These are phyloP conservation scores for Mycena metata DNA, from an alignment of 768 basidiomycete species.

Conservation along the genomic window DNA sequence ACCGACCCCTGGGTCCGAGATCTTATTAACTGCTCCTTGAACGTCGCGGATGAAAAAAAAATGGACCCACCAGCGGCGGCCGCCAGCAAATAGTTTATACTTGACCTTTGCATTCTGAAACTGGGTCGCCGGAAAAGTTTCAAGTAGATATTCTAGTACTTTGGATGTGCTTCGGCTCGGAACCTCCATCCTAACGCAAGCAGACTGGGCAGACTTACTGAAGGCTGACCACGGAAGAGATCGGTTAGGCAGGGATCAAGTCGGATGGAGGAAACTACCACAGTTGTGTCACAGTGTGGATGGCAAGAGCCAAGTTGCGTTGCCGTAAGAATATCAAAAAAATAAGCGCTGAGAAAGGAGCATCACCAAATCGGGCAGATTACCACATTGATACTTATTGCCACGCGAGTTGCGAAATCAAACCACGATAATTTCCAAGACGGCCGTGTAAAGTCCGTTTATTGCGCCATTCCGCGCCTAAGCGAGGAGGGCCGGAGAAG, in stretches of 20 bases:
- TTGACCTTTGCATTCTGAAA: constrained; percentile 31
- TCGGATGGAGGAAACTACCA: not conserved
- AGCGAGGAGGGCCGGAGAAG: too few species aligned
- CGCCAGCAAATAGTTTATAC: constrained; percentile 68
- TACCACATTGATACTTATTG: too few species aligned
- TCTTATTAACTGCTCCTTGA: not conserved
- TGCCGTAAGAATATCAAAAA: not conserved
- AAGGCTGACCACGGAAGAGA: too few species aligned
- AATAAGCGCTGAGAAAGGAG: not conserved
- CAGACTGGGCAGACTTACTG: too few species aligned
- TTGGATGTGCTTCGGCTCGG: not conserved
- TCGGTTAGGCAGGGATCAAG: constrained; percentile 18
- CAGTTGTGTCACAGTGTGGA: not conserved
- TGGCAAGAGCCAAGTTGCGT: too few species aligned
- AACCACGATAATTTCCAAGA: not conserved
- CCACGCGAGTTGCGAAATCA: not conserved
- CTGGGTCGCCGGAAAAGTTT: not conserved
- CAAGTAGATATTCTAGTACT: not conserved
- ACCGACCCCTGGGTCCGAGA: constrained; percentile 24
- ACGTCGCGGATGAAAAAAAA: not conserved
- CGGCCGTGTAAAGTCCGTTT: not conserved
- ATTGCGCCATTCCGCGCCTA: not conserved
- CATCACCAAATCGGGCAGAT: constrained; percentile 2
- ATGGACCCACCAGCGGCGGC: constrained; percentile 63
- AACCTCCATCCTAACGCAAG: too few species aligned